Evolutionary conservation across 495 filamentous ascomycete species (phyloP), one percentile per base, ranked within the genome.

Genomic region (Lasiosphaeria ovina): DNA sequence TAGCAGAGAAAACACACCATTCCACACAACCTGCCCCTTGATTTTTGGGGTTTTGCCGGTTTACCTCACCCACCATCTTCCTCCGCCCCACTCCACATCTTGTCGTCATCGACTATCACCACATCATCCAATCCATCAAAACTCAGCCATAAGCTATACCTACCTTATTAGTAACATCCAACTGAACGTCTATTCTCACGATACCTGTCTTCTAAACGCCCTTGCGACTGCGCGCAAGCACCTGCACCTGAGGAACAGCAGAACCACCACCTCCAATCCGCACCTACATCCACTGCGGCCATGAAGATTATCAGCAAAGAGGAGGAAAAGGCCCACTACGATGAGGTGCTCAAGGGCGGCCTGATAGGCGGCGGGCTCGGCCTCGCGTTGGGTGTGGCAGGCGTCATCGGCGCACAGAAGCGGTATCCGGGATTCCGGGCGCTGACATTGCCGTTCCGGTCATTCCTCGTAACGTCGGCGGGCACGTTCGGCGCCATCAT

Each of bases 231-330:
- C 44, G 16, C 44, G 16, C 12, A 47, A 7, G 2, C 7, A 47
- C 8, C 5, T 4, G 12, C 12, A n/a, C 44, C 44, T 5, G 12
- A 11, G 16, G 44, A 7, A 47, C 12, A 11, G 44, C 12, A 24
- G 33, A 31, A 36, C 17, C n/a, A 10, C 48, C 32, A 9, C 24
- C 24, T 24, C 2, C 24, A 24, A 24, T 24, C 24, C 33, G 1
- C n/a, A 3, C 55, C 16, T 44, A 9, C 32, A 36, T 32, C 11
- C 44, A 17, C 32, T 11, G 33, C 53, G 58, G 83, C 55, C 47
- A 98, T 98, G 93, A 98, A 97, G 86, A 76, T 98, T 66, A 83
- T 98, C 70, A 93, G 89, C 54, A 92, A 92, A 69, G 92, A 96
- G 85, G 91, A 97, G 80, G 92, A 96, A 78, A 69, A 77, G 54